Conservation (phyloP, 2,329 filamentous ascomycete genomes). For the Colletotrichum kahawae region DNA sequence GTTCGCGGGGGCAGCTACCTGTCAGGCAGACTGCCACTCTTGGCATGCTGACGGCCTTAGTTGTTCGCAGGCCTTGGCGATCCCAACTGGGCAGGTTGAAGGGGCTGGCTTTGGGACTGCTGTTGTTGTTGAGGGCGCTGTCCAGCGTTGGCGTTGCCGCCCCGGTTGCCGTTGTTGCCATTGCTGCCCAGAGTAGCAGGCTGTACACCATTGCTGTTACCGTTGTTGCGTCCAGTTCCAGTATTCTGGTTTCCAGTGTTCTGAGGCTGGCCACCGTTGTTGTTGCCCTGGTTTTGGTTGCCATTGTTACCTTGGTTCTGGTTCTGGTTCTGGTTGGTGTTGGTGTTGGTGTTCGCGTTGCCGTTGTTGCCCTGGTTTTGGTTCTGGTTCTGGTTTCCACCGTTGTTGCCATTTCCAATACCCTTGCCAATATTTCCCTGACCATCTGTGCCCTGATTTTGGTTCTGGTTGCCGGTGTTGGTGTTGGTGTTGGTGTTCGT, state of each 20-base stretch:
- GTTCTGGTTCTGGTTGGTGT: background rate
- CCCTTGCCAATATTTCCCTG: background rate
- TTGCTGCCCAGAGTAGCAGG: background rate
- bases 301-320: background rate
- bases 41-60: background rate
- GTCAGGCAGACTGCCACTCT: background rate
- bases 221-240: background rate
- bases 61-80: background rate
- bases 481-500: background rate
- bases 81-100: constrained; percentile 1
- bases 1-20: background rate
- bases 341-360: background rate
- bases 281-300: background rate
- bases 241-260: background rate
- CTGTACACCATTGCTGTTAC: background rate
- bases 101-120: background rate
- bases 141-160: background rate
- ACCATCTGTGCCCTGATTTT: background rate
- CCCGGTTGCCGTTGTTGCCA: background rate
- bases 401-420: background rate
- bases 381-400: background rate
- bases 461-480: background rate
- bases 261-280: background rate
- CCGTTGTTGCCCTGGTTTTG: background rate
- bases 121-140: background rate